These are phyloP conservation scores for Colletotrichum kahawae DNA, from an alignment of 2,329 filamentous ascomycete genomes.

Conservation along the genomic window DNA sequence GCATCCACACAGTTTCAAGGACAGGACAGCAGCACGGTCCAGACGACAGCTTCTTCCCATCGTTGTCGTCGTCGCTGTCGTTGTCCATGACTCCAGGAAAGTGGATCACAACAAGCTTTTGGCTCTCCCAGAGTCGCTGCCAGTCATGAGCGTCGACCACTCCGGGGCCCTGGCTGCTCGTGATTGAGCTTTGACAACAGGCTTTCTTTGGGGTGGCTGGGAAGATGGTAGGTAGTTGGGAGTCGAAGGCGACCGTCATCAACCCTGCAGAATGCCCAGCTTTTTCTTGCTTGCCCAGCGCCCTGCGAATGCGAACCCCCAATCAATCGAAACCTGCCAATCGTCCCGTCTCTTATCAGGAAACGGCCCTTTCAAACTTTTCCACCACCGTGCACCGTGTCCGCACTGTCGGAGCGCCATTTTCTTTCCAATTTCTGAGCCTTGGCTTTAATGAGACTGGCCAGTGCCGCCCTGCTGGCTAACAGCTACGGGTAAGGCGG, in stretches of 20 bases:
- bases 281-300: neutral
- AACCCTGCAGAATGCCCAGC: neutral
- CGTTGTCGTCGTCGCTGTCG: neutral
- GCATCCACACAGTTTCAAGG: conserved; percentile 10
- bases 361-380: conserved; percentile 18
- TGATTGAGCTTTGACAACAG: conserved; percentile 7
- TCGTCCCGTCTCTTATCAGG: conserved; percentile 11
- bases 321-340: conserved; percentile 2
- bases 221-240: neutral
- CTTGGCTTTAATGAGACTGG: neutral
- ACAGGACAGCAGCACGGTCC: neutral
- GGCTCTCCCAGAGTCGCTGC: conserved; percentile 10
- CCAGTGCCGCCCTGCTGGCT: neutral
- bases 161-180: conserved; percentile 1
- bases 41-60: neutral
- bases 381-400: neutral
- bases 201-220: neutral
- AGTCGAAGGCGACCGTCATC: neutral
- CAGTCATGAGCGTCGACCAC: conserved; percentile 10
- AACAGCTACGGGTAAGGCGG: neutral
- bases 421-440: neutral
- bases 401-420: conserved; percentile 11
- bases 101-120: conserved; percentile 24
- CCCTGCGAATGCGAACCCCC: neutral
- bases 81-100: conserved; percentile 7